Evolutionary conservation across 1,284 basidiomycete genomes (phyloP).

Genomic region (Takashimella tepidaria): DNA sequence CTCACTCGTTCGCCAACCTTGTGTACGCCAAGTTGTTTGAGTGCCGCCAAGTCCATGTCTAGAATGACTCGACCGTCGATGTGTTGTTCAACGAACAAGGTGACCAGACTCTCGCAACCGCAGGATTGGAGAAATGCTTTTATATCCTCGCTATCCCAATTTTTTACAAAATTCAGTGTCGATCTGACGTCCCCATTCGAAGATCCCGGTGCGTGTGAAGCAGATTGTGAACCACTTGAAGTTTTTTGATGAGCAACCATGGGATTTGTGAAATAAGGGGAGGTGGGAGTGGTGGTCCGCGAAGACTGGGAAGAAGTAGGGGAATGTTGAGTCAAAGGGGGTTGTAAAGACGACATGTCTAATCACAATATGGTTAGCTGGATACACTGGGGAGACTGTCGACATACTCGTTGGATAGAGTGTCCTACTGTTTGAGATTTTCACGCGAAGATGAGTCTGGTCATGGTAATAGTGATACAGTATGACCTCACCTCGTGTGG

Average conservation of each 20-base stretch:
- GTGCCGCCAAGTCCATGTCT: conserved; percentile 74
- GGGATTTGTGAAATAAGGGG: conserved; percentile 21
- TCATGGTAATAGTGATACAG: too few species aligned
- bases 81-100: conserved; percentile 72
- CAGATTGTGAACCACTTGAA: not conserved
- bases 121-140: conserved; percentile 34
- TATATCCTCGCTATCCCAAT: conserved; percentile 37
- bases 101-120: conserved; percentile 64
- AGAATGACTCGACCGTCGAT: conserved; percentile 82
- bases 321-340: conserved; percentile 8
- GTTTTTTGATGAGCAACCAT: not conserved
- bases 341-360: conserved; percentile 1
- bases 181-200: not conserved
- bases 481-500: too few species aligned
- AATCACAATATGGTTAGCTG: too few species aligned
- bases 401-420: too few species aligned
- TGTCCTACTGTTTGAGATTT: too few species aligned
- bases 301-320: conserved; percentile 24
- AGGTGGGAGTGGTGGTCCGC: conserved; percentile 31
- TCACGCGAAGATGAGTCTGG: too few species aligned
- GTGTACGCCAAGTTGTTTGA: conserved; percentile 81
- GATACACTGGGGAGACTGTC: too few species aligned
- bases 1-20: conserved; percentile 86
- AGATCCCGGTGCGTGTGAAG: not conserved
- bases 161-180: conserved; percentile 9